Base-by-base conservation (phyloP, 208 protist species). In the Willaertia magna region DNA sequence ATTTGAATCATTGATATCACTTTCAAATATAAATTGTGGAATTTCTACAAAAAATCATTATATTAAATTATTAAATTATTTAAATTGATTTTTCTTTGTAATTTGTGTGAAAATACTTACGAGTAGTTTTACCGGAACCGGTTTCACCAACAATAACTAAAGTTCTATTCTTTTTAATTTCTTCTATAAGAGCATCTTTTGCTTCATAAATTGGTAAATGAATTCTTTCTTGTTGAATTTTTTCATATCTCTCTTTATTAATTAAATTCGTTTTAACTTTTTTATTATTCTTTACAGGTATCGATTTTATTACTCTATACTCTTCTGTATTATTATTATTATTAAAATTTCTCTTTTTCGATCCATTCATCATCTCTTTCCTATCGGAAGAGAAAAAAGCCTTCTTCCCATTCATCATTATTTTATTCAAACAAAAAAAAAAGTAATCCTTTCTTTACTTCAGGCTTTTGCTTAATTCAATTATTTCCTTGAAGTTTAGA, bases 91-190 rank as follows among this genome's bases (percentile, higher is more conserved):
- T 47, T 85, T 76, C 18, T 75, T 84, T 2, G 85, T 85, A 11
- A 78, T 85, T 52, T 89, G 89, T 30, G 91, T 89, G 6, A 96
- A 76, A 39, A 95, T 89, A 85, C 94, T 91, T 86, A 96, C 94
- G 92, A 92, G 94, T 20, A 95, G 90, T 87, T 93, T 97, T 97
- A 26, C 95, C 95, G 49, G 92, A 95, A 34, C 95, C 95, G 18
- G 95, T 97, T 84, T 97, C 95, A 34, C 95, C 95, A 4, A 97
- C 94, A 87, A 97, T 93, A 78, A 97, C 92, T 26, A 96, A 90
- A 0, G 94, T 93, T 47, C 91, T 85, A 85, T 96, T 92, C 9
- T 89, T 82, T 22, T 44, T 75, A 42, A 90, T n/a, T 49, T 90
- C n/a, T 2, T 84, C 39, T 30, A 90, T 49, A 14, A 90, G 40